Conservation (phyloP, 352 stramenopile species). For the Blastocystis sp. region DNA sequence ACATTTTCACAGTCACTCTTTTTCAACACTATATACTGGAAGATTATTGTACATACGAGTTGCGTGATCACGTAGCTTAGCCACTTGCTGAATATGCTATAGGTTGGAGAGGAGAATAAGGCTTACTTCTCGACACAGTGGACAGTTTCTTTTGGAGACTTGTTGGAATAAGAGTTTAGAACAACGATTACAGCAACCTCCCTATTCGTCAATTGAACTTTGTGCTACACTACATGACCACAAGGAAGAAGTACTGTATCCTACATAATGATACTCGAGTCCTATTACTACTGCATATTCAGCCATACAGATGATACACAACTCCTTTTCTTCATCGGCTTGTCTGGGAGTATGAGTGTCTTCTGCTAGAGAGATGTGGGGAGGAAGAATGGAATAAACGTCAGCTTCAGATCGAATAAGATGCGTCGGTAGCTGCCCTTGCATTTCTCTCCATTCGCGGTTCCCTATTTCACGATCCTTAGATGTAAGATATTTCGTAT, state of each 20-base stretch:
- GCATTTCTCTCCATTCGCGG: slow-evolving; percentile 44
- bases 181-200: slow-evolving; percentile 28
- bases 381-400: slow-evolving; percentile 2
- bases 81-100: slow-evolving; percentile 39
- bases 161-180: slow-evolving; percentile 35
- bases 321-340: slow-evolving; percentile 12
- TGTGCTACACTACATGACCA: neutral
- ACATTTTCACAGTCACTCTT: neutral
- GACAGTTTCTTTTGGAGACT: slow-evolving; percentile 37
- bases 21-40: slow-evolving; percentile 62
- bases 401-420: slow-evolving; percentile 1
- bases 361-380: neutral
- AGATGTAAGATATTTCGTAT: neutral
- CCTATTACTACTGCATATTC: neutral
- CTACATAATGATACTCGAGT: neutral
- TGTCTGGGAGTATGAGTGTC: neutral
- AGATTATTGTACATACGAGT: slow-evolving; percentile 47
- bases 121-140: slow-evolving; percentile 31
- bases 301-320: slow-evolving; percentile 56
- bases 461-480: slow-evolving; percentile 43
- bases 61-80: neutral
- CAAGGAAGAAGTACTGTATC: slow-evolving; percentile 41
- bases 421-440: neutral
- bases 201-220: neutral
- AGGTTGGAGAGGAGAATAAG: neutral